Base-by-base conservation (phyloP, 805 yeast genomes). In the Scheffersomyces amazonensis region DNA sequence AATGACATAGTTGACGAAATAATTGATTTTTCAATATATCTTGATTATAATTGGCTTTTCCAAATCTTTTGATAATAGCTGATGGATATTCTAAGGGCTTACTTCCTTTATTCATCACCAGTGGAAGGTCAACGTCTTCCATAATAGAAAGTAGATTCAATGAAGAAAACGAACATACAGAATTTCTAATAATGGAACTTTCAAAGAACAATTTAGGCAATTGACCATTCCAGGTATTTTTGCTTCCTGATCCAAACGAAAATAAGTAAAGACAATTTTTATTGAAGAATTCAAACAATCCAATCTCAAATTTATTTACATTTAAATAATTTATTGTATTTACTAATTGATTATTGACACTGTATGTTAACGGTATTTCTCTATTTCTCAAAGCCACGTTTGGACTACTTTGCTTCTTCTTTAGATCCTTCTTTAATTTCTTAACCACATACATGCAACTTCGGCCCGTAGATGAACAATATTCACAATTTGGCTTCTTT, bases 401-500 rank as follows among this genome's bases (percentile, higher is more conserved):
- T n/a, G n/a, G n/a, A n/a, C n/a, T n/a, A n/a, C n/a, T n/a, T n/a
- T n/a, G n/a, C n/a, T n/a, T n/a, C n/a, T n/a, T n/a, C n/a, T n/a
- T n/a, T n/a, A n/a, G n/a, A n/a, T n/a, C n/a, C n/a, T n/a, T n/a
- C n/a, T n/a, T n/a, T n/a, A n/a, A n/a, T n/a, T n/a, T n/a, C n/a
- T n/a, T n/a, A n/a, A n/a, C n/a, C n/a, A 53, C 56, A 34, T 23
- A 23, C 4, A 6, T 23, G 12, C 27, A 23, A 9, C 12, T 10
- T 9, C 27, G 27, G 5, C 12, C 12, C 3, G 65, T 57, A 38
- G 58, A 57, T 2, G 29, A 27, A 29, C 69, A 62, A 41, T 62
- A 62, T 29, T 62, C 67, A 43, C 69, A 62, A 9, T 35, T 23
- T 3, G 69, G 69, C 36, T 46, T 50, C 8, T 42, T 50, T 34